Percentiles rank a stretch among this genome's conserved stretches.
phyloP scores from a whole-genome alignment of 768 basidiomycete species.

The Lactarius akahatsu region DNA sequence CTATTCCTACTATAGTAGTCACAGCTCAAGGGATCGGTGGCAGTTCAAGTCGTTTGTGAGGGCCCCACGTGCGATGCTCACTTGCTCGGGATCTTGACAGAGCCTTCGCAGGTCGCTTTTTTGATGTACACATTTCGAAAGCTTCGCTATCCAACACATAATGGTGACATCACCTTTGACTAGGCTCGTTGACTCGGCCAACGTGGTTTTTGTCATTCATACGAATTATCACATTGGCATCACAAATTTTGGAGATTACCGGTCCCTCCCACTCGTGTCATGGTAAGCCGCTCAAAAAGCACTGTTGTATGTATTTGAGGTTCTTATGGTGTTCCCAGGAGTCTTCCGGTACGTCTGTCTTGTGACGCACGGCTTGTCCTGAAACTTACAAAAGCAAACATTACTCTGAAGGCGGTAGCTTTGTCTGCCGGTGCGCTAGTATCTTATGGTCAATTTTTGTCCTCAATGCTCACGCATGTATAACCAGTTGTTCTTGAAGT shows the following conservation, averaged over 20 bases:
- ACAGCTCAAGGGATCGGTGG: slow-evolving; percentile 1
- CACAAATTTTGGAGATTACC: slow-evolving; percentile 9
- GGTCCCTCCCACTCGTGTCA: background rate
- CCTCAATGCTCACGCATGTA: background rate
- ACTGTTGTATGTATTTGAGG: background rate
- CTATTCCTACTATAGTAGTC: slow-evolving; percentile 10
- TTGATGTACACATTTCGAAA: background rate
- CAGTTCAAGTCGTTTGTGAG: slow-evolving; percentile 3
- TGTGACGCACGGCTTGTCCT: background rate
- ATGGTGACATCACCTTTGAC: background rate
- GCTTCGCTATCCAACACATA: background rate
- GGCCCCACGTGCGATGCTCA: too few species aligned
- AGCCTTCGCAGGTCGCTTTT: slow-evolving; percentile 9
- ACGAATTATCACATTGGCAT: background rate
- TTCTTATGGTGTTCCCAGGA: background rate
- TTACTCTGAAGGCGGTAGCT: background rate
- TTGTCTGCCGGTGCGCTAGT: slow-evolving; percentile 5
- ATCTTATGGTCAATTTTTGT: background rate
- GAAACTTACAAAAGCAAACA: background rate
- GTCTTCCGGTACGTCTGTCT: slow-evolving; percentile 6
- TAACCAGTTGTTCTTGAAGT: background rate
- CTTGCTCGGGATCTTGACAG: background rate
- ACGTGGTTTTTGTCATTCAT: background rate
- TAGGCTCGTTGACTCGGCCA: slow-evolving; percentile 3
- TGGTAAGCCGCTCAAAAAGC: background rate